Base-by-base conservation (phyloP, 768 basidiomycete genomes). In the Termitomyces sp. region DNA sequence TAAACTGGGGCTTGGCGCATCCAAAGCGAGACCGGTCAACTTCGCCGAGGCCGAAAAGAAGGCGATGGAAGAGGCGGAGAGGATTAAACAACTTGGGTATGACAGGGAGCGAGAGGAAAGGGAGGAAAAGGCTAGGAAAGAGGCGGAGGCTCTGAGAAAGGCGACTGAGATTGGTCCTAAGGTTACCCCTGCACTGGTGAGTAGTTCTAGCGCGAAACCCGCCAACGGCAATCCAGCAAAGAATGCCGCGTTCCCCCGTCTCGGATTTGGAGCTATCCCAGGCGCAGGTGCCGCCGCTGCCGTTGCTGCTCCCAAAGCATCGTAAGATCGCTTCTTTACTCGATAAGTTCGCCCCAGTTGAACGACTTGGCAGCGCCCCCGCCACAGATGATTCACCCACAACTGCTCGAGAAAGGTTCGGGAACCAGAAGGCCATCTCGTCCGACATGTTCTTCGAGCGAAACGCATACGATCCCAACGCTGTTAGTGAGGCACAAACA, bases 391-490 rank as follows among this genome's bases (percentile, higher is more conserved):
- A 90, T 53, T 75, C 85, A 28, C 85, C 86, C 0, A 94, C 85
- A 5, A 83, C 82, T 18, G 96, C 97, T 1, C 85, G 94, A 57
- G 89, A 95, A 8, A 92, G 91, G 65, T 99, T 98, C 70, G 92
- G 93, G 2, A 71, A 67, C 58, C 97, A 98, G 70, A 99, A 98
- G 69, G 94, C 84, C 54, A 99, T 99, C 70, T 98, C 95, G 5
- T 96, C 94, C 4, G 97, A 98, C 68, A 94, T 94, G 91, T 98
- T 88, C 77, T 98, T 98, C 69, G 93, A 88, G 24, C 83, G 96
- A 42, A 89, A 90, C 50, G 71, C 85, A 22, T 98, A 97, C 73
- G 95, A 98, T 68, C 84, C 92, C 2, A 66, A 70, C 37, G 78
- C 84, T 4, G 66, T 81, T 42, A 73, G 77, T 47, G 94, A 98